Evolutionary conservation across 2,329 filamentous ascomycete genomes (phyloP).

Genomic region (Daldinia sp.): DNA sequence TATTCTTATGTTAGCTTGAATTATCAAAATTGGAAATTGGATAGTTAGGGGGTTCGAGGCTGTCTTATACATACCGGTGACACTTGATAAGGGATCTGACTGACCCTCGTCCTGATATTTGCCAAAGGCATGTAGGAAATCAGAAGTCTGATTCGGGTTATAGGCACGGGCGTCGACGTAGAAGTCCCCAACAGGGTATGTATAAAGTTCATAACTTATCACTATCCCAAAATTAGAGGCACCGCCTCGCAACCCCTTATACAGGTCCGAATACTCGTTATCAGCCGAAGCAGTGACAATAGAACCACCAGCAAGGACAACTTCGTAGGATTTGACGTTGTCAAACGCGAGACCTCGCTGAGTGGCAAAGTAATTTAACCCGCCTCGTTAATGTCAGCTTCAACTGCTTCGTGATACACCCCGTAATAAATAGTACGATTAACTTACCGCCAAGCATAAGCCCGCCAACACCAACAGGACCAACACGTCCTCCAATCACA

Average conservation of each 20-base stretch:
- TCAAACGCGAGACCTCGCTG: conserved; percentile 44
- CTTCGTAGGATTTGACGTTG: conserved; percentile 44
- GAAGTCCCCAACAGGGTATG: conserved; percentile 31
- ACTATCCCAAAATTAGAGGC: conserved; percentile 51
- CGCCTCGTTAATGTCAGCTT: conserved; percentile 35
- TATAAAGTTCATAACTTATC: conserved; percentile 49
- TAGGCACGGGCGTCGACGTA: conserved; percentile 40
- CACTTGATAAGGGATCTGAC: conserved; percentile 34
- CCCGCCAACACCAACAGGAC: conserved; percentile 49
- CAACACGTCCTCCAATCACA: conserved; percentile 48
- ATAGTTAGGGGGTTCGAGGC: too few relatives aligned
- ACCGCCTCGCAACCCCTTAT: conserved; percentile 47
- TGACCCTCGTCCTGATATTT: conserved; percentile 41
- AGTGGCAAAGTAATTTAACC: conserved; percentile 50
- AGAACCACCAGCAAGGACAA: conserved; percentile 47
- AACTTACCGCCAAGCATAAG: conserved; percentile 51
- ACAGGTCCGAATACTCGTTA: conserved; percentile 48
- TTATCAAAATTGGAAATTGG: background rate
- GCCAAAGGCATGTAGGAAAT: conserved; percentile 40
- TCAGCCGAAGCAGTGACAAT: conserved; percentile 46
- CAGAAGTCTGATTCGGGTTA: conserved; percentile 35
- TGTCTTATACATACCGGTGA: conserved; percentile 31
- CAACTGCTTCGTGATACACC: background rate
- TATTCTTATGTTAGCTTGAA: conserved; percentile 27
- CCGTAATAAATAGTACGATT: background rate